Evolutionary conservation across 2,329 filamentous ascomycete species (phyloP).

Genomic region (Leptographium galeiforme): DNA sequence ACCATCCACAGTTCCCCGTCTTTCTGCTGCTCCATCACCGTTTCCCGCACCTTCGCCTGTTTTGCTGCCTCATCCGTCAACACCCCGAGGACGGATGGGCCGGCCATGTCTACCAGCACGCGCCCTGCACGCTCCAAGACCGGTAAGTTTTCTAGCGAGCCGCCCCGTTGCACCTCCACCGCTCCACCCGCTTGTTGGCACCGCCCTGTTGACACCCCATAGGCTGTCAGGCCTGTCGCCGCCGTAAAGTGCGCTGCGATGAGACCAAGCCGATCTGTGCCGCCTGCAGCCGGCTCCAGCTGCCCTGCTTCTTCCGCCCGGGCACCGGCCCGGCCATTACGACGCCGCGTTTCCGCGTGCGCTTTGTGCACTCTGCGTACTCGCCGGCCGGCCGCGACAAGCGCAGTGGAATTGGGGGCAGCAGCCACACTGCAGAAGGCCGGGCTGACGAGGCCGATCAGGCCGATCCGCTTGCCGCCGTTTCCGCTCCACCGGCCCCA

Average conservation of each 20-base stretch:
- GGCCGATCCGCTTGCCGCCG: neutral
- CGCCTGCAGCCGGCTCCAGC: slow-evolving; percentile 12
- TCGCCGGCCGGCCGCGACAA: neutral
- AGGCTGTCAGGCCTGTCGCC: slow-evolving; percentile 13
- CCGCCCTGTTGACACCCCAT: neutral
- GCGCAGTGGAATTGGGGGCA: neutral
- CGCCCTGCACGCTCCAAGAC: neutral
- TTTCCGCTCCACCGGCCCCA: neutral
- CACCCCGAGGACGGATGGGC: neutral
- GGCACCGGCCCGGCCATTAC: neutral
- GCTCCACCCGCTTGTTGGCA: neutral
- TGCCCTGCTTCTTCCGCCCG: slow-evolving; percentile 11
- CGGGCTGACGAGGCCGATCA: neutral
- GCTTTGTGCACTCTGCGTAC: slow-evolving; percentile 1
- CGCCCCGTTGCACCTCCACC: no score
- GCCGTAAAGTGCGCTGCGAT: slow-evolving; percentile 13
- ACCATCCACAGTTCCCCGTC: neutral
- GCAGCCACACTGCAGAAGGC: neutral
- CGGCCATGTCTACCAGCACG: neutral
- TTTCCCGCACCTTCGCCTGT: neutral
- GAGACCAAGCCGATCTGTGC: slow-evolving; percentile 12
- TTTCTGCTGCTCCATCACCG: neutral
- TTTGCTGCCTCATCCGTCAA: neutral
- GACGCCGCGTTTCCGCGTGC: neutral
- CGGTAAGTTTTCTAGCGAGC: neutral